These are phyloP conservation scores for Harrya chromipes DNA, from an alignment of 768 basidiomycete species.

Conservation along the genomic window DNA sequence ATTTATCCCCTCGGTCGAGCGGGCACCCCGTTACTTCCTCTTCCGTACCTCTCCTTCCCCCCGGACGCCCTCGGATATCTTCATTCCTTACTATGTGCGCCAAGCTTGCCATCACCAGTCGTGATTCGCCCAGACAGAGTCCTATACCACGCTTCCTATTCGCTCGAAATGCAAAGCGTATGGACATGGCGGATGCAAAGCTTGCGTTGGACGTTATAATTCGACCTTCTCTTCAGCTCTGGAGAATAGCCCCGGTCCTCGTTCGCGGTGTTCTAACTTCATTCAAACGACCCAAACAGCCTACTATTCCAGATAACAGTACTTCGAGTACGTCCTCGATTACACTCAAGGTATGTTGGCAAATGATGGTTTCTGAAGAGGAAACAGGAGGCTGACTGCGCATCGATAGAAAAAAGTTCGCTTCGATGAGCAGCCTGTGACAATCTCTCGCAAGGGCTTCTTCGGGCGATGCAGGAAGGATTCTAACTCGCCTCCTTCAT, in stretches of 20 bases:
- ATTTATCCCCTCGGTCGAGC: slow-evolving; percentile 6
- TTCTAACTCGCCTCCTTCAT: slow-evolving; percentile 13
- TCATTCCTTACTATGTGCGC: slow-evolving; percentile 11
- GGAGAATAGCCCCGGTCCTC: slow-evolving; percentile 10
- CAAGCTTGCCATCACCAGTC: background rate
- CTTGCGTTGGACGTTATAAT: slow-evolving; percentile 19
- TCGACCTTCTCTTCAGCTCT: slow-evolving; percentile 22
- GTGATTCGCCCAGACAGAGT: slow-evolving; percentile 8
- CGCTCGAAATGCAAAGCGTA: slow-evolving; percentile 9
- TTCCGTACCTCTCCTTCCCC: background rate
- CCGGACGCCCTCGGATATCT: background rate
- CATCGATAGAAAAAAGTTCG: slow-evolving; percentile 22
- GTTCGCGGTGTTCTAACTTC: slow-evolving; percentile 2
- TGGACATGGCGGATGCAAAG: slow-evolving; percentile 18
- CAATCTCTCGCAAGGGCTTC: slow-evolving; percentile 19
- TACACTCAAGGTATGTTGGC: slow-evolving; percentile 17
- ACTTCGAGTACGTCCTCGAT: slow-evolving; percentile 7
- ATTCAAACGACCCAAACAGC: slow-evolving; percentile 10
- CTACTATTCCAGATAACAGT: slow-evolving; percentile 1
- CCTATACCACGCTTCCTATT: slow-evolving; percentile 9
- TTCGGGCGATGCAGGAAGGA: slow-evolving; percentile 14
- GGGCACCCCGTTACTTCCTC: background rate
- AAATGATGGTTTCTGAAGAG: background rate
- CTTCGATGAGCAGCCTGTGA: slow-evolving; percentile 26
- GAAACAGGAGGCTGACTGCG: background rate